Conservation (phyloP, 2,329 filamentous ascomycete species). For the Cordyceps farinosa region DNA sequence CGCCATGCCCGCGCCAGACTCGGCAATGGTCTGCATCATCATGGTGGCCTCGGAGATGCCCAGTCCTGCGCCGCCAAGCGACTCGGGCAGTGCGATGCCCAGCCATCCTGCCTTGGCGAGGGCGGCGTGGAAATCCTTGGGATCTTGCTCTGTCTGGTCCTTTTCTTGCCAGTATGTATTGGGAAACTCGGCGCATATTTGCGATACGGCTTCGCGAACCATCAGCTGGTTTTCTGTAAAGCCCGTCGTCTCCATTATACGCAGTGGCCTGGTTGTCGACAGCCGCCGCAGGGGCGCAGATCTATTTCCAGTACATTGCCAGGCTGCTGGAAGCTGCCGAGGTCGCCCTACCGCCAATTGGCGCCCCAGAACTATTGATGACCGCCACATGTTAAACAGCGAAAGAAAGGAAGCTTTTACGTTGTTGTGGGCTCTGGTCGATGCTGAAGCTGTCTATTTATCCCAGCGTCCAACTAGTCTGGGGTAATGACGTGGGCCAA, state of each 20-base stretch:
- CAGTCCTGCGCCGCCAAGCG: conserved; percentile 69
- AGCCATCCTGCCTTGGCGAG: conserved; percentile 75
- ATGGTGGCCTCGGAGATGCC: conserved; percentile 79
- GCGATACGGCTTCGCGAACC: conserved; percentile 66
- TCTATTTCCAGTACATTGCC: neutral
- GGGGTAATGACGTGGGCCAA: conserved; percentile 5
- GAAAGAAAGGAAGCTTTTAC: neutral
- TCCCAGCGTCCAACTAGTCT: neutral
- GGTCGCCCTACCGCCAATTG: neutral
- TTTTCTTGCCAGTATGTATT: conserved; percentile 74
- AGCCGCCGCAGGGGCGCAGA: conserved; percentile 25
- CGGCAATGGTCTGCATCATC: conserved; percentile 81
- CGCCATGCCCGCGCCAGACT: conserved; percentile 77
- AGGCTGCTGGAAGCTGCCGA: neutral
- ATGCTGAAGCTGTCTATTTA: neutral
- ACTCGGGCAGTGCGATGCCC: conserved; percentile 73
- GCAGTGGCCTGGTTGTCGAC: conserved; percentile 32
- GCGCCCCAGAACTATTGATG: neutral
- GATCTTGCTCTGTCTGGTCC: conserved; percentile 68
- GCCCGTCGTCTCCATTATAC: conserved; percentile 67
- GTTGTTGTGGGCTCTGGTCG: neutral
- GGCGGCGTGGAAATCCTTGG: conserved; percentile 70
- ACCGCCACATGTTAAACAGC: neutral
- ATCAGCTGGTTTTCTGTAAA: conserved; percentile 71
- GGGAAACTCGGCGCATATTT: conserved; percentile 67